phyloP scores from a whole-genome alignment of 306 rosid genomes.

The Begonia masoniana region DNA sequence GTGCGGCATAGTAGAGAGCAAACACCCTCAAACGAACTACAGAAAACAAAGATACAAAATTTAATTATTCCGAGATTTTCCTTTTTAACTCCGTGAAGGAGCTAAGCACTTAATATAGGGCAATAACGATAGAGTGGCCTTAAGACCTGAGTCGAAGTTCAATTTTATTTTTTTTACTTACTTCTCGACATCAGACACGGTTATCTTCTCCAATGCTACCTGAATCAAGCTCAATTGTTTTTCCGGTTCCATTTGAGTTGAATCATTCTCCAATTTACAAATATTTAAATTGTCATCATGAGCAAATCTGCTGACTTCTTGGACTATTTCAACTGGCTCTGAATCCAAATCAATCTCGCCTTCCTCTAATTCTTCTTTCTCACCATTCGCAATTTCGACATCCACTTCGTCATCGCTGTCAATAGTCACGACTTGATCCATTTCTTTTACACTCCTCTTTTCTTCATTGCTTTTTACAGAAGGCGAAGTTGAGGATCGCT shows the following conservation, averaged over 20 bases:
- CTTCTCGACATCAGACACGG: constrained; percentile 52
- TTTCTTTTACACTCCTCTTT: constrained; percentile 11
- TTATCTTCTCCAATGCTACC: constrained; percentile 36
- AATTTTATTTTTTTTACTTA: constrained; percentile 31
- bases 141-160: constrained; percentile 9
- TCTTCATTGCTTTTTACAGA: constrained; percentile 12
- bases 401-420: constrained; percentile 32
- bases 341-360: constrained; percentile 96
- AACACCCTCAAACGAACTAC: constrained; percentile 61
- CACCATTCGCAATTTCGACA: constrained; percentile 23
- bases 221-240: constrained; percentile 19
- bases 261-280: constrained; percentile 17
- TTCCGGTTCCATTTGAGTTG: constrained; percentile 14
- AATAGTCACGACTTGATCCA: constrained; percentile 17
- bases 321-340: constrained; percentile 15
- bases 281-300: constrained; percentile 7
- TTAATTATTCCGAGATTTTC: too few relatives aligned
- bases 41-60: constrained; percentile 11
- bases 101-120: too few relatives aligned
- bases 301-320: constrained; percentile 2
- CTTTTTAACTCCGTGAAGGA: too few relatives aligned
- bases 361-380: constrained; percentile 86
- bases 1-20: constrained; percentile 36
- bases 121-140: not conserved
- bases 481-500: constrained; percentile 12